These are phyloP conservation scores for Saturnispora dispora DNA, from an alignment of 805 yeast species.

Conservation along the genomic window DNA sequence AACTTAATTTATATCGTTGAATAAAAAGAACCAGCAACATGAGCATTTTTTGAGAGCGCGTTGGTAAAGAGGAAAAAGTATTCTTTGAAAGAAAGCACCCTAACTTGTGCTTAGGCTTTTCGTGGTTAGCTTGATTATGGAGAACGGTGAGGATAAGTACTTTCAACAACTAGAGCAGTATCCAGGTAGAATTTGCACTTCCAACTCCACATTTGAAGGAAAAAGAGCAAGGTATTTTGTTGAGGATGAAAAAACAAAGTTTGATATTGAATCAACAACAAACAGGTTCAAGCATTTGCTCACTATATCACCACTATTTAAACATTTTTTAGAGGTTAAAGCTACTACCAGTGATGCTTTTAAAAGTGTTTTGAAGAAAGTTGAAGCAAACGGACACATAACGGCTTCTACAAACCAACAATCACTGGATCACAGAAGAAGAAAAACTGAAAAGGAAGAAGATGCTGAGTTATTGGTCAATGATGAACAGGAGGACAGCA, in stretches of 20 bases:
- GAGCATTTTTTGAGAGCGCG: not conserved
- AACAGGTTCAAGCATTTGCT: conserved; percentile 59
- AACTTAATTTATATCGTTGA: not conserved
- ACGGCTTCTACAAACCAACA: conserved; percentile 9
- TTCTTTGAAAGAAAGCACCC: not conserved
- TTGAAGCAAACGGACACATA: conserved; percentile 16
- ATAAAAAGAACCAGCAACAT: not conserved
- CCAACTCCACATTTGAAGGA: not conserved
- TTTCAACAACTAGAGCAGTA: not conserved
- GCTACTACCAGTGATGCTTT: conserved; percentile 54
- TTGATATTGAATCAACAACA: conserved; percentile 51
- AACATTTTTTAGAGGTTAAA: conserved; percentile 57
- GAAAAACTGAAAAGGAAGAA: conserved; percentile 71
- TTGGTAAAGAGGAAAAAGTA: not conserved
- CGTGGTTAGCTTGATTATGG: not conserved
- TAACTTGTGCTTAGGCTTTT: not conserved
- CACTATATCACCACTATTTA: conserved; percentile 56
- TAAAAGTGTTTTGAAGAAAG: conserved; percentile 39
- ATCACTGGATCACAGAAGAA: conserved; percentile 36
- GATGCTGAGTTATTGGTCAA: conserved; percentile 62
- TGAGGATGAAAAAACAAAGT: conserved; percentile 24
- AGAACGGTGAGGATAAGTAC: not conserved
- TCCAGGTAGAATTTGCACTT: not conserved
- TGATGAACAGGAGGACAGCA: conserved; percentile 14
- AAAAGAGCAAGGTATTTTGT: conserved; percentile 22